Base-by-base conservation (phyloP, 1,284 basidiomycete species). In the Ceratobasidium sp. region DNA sequence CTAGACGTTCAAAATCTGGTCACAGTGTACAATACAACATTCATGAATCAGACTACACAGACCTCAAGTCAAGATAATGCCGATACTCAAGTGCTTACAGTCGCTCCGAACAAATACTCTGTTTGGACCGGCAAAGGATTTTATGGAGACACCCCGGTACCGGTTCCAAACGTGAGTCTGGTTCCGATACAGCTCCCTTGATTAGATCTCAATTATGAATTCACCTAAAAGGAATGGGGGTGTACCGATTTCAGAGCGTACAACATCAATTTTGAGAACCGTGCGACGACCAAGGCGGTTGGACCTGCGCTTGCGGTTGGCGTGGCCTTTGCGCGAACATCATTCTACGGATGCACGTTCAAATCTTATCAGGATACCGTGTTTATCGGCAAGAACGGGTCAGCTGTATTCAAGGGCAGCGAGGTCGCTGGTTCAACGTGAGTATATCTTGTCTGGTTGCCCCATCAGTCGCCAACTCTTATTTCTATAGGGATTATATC, bases 211-310 rank as follows among this genome's bases (percentile, higher is more conserved):
- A 26, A 10, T 18, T 55, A 5, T 10, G 39, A 9, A 34, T 30
- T 45, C 5, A 3, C 3, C 21, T 34, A 43, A 41, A 61, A 60
- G 71, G 59, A 64, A 48, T 48, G 71, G 60, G 71, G 61, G 16
- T 64, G 50, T 52, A 76, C 77, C 10, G 84, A 90, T 76, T 89
- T 90, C 80, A 89, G 82, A 76, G 85, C 83, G 9, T 90, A 90
- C 76, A 90, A 90, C 76, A 86, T 91, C 75, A 83, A 90, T 77
- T 88, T 89, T 73, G 82, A 88, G 75, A 91, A 91, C 76, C 82
- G 86, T 72, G 89, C 88, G 58, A 32, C 75, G 75, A 67, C 65
- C 70, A 21, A 72, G 55, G 26, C 73, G 32, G 23, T 64, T 52
- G 77, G 77, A 32, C 77, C 77, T 12, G 73, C 74, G 1, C 74